These are phyloP conservation scores for Neurospora sp. DNA, from an alignment of 495 filamentous ascomycete genomes.

Conservation along the genomic window DNA sequence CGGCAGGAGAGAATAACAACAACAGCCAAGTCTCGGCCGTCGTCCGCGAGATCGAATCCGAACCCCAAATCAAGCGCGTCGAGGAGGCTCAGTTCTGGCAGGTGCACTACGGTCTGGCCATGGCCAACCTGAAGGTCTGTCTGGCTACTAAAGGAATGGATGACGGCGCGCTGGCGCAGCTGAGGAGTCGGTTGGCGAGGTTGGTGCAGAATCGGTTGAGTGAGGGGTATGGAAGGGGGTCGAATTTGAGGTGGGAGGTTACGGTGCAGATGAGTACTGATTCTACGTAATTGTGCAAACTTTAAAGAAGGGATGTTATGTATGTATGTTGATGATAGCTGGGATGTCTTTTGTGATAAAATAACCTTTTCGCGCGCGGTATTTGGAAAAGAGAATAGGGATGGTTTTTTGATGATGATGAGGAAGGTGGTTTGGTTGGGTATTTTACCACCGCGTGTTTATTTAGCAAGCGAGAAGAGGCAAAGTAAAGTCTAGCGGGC, in stretches of 20 bases:
- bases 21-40: slow-evolving; percentile 57
- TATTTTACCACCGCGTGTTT: neutral
- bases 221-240: slow-evolving; percentile 72
- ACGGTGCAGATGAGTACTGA: slow-evolving; percentile 37
- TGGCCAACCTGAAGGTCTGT: slow-evolving; percentile 83
- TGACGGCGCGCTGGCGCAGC: slow-evolving; percentile 53
- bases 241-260: slow-evolving; percentile 82
- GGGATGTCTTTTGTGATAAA: neutral
- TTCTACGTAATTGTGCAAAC: neutral
- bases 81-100: slow-evolving; percentile 96
- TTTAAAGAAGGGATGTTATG: neutral
- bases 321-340: neutral
- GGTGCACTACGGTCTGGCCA: slow-evolving; percentile 91
- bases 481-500: neutral
- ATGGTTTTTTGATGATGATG: neutral
- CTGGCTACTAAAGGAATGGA: slow-evolving; percentile 39
- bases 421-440: neutral
- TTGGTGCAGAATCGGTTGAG: slow-evolving; percentile 79
- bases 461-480: neutral
- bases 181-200: slow-evolving; percentile 64
- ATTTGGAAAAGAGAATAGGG: neutral
- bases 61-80: slow-evolving; percentile 62
- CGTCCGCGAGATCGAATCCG: slow-evolving; percentile 71
- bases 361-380: neutral
- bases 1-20: neutral